A percentile compares a stretch with the other conserved stretches of the same genome.
phyloP scores from a whole-genome alignment of 345 rosid genomes.

The Microcos paniculata region DNA sequence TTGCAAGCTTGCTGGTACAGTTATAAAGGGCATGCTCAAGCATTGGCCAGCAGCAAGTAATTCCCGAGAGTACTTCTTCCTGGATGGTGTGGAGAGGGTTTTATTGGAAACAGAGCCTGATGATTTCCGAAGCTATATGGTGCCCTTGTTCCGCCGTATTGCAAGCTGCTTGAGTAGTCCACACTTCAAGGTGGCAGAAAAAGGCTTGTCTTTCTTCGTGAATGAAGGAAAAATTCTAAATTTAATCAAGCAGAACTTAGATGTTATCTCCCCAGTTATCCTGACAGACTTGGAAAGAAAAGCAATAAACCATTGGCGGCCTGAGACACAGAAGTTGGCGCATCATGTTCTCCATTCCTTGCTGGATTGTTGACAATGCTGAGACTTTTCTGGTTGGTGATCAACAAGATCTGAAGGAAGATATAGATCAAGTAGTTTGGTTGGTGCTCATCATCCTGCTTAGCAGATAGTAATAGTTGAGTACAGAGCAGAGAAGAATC shows the following conservation, averaged over 20 bases:
- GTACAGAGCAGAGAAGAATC: no score
- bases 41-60: slow-evolving; percentile 52
- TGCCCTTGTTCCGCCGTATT: slow-evolving; percentile 47
- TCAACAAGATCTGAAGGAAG: no score
- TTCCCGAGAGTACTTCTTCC: slow-evolving; percentile 47
- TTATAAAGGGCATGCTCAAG: slow-evolving; percentile 45
- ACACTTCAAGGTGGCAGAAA: slow-evolving; percentile 64
- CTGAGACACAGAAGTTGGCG: slow-evolving; percentile 51
- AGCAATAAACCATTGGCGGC: slow-evolving; percentile 59
- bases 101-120: slow-evolving; percentile 36
- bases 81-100: slow-evolving; percentile 49
- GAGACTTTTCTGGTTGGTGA: no score
- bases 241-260: slow-evolving; percentile 47
- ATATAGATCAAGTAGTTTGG: no score
- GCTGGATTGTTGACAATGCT: slow-evolving; percentile 39
- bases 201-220: slow-evolving; percentile 66
- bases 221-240: slow-evolving; percentile 51
- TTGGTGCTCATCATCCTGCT: no score
- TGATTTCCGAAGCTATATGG: slow-evolving; percentile 40
- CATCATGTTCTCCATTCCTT: slow-evolving; percentile 55
- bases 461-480: no score
- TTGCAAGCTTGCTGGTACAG: slow-evolving; percentile 41
- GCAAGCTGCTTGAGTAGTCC: slow-evolving; percentile 46
- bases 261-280: slow-evolving; percentile 52
- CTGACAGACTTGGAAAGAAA: slow-evolving; percentile 60